A percentile compares a stretch with the other conserved stretches of the same genome.
Conservation (phyloP, 805 yeast species). For the Pichia scutulata region DNA sequence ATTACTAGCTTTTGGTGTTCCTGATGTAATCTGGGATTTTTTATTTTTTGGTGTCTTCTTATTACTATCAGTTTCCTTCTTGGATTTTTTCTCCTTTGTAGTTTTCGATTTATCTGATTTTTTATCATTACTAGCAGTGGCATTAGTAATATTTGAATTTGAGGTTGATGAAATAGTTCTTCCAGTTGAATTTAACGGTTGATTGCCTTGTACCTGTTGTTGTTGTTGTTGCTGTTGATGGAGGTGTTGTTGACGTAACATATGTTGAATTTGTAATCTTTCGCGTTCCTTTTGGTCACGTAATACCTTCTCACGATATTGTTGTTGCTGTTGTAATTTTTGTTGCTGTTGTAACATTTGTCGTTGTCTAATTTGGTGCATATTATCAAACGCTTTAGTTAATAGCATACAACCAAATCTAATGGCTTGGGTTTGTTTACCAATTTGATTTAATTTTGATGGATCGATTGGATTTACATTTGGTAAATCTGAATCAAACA, state of each 20-base stretch:
- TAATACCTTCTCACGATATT: conserved; percentile 23
- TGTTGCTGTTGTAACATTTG: conserved; percentile 37
- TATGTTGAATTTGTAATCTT: conserved; percentile 1
- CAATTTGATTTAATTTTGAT: conserved; percentile 70
- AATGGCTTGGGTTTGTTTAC: conserved; percentile 80
- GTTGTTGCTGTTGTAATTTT: conserved; percentile 30
- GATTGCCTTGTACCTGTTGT: not conserved
- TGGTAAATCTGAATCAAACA: conserved; percentile 39
- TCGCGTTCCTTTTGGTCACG: conserved; percentile 17
- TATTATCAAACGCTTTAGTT: conserved; percentile 82
- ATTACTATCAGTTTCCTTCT: conserved; percentile 4
- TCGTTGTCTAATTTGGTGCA: conserved; percentile 62
- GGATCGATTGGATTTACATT: conserved; percentile 63
- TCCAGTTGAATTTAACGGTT: not conserved
- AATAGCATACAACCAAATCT: conserved; percentile 88
- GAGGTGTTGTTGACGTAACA: not conserved
- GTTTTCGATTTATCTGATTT: not conserved
- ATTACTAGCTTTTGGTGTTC: conserved; percentile 2
- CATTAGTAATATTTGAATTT: not conserved
- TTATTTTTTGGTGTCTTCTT: not conserved
- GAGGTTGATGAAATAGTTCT: not conserved
- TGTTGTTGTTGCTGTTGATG: not conserved
- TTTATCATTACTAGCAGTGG: not conserved
- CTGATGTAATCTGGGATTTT: not conserved
- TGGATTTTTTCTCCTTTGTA: conserved; percentile 5